These are phyloP conservation scores for Zygosaccharomyces siamensis DNA, from an alignment of 805 yeast genomes.

Conservation along the genomic window DNA sequence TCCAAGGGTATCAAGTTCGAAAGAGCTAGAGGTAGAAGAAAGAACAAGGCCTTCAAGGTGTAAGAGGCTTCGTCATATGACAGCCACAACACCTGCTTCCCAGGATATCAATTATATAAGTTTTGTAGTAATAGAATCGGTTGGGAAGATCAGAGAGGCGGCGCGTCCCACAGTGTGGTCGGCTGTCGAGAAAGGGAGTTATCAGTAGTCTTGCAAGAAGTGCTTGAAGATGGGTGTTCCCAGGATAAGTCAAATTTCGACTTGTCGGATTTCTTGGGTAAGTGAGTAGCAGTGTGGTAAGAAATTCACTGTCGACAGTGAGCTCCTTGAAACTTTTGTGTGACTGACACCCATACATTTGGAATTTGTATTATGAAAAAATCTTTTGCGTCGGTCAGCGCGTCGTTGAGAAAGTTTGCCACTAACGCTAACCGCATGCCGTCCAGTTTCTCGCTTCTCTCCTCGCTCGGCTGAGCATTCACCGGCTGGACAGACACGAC, in stretches of 20 bases:
- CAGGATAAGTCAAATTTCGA: too few relatives aligned
- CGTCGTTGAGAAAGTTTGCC: not conserved
- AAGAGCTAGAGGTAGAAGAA: conserved; percentile 99
- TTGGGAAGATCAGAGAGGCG: conserved; percentile 2
- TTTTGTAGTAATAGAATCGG: conserved; percentile 15
- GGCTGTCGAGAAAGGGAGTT: too few relatives aligned
- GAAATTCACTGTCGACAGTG: not conserved
- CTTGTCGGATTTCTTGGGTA: too few relatives aligned
- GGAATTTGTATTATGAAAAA: not conserved
- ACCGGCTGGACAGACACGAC: not conserved
- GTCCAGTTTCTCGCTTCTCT: not conserved
- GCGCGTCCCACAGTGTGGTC: too few relatives aligned
- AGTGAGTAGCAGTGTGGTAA: too few relatives aligned
- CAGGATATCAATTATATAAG: conserved; percentile 7
- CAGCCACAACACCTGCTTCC: conserved; percentile 10
- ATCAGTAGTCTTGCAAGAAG: too few relatives aligned
- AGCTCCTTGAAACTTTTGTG: not conserved
- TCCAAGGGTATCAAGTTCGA: conserved; percentile 99
- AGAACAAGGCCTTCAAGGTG: conserved; percentile 99
- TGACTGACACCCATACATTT: conserved; percentile 2
- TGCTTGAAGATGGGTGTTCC: too few relatives aligned
- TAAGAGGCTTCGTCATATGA: conserved; percentile 40
- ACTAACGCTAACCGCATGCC: not conserved
- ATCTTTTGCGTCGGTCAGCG: not conserved
- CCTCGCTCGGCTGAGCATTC: not conserved